Percentiles rank a stretch among this genome's conserved stretches.
phyloP scores from a whole-genome alignment of 2,329 filamentous ascomycete genomes.

The Pleomassaria siparia region DNA sequence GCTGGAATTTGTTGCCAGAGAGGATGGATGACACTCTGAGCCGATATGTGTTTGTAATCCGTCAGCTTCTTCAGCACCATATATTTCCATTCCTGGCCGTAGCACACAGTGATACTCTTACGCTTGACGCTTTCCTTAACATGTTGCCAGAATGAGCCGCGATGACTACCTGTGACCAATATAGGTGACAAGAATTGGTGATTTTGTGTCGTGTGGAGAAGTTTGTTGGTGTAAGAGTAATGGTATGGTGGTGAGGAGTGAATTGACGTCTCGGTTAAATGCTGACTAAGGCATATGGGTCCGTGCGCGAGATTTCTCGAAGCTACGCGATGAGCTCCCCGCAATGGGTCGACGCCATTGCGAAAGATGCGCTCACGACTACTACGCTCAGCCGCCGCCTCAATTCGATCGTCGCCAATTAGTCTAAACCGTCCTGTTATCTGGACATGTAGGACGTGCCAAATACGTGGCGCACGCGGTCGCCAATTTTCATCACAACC shows the following conservation, averaged over 20 bases:
- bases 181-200: too few relatives aligned
- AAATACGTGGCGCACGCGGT: constrained; percentile 15
- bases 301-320: constrained; percentile 21
- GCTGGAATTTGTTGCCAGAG: too few relatives aligned
- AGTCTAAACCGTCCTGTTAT: constrained; percentile 10
- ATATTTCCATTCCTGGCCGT: too few relatives aligned
- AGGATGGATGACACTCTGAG: too few relatives aligned
- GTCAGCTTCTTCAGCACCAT: too few relatives aligned
- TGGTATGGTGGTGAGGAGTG: background rate
- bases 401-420: constrained; percentile 16
- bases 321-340: background rate
- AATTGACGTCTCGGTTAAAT: background rate
- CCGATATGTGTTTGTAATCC: too few relatives aligned
- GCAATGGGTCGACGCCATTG: constrained; percentile 13
- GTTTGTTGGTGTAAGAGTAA: too few relatives aligned
- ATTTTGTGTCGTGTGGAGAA: too few relatives aligned
- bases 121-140: too few relatives aligned
- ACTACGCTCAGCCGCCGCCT: constrained; percentile 18
- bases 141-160: too few relatives aligned
- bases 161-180: too few relatives aligned
- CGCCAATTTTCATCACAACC: constrained; percentile 22
- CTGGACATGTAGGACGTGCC: constrained; percentile 30
- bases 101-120: too few relatives aligned
- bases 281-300: constrained; percentile 2
- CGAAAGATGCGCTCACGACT: constrained; percentile 35